Conservation (phyloP, 345 rosid genomes). For the Trapa incisa region DNA sequence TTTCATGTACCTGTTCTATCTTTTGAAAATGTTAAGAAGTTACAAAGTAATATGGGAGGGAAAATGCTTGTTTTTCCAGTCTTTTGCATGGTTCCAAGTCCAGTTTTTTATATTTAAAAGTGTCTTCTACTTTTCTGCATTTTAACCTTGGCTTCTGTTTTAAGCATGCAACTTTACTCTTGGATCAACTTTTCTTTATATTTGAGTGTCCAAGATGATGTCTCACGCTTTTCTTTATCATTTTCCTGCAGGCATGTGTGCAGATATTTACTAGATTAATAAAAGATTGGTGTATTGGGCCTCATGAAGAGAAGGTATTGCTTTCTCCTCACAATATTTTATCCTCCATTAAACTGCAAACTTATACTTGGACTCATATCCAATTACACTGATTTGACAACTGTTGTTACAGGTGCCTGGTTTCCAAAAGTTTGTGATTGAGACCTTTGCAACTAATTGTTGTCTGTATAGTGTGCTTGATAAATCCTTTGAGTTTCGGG, state of each 20-base stretch:
- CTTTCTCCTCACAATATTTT: neutral
- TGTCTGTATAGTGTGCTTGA: slow-evolving; percentile 80
- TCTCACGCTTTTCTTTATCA: slow-evolving; percentile 4
- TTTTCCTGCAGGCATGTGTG: slow-evolving; percentile 54
- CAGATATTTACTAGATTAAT: slow-evolving; percentile 81
- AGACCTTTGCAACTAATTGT: slow-evolving; percentile 62
- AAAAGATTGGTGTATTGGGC: slow-evolving; percentile 74
- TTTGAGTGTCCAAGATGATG: neutral
- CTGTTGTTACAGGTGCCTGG: slow-evolving; percentile 55
- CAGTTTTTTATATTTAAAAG: neutral
- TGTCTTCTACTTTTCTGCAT: neutral
- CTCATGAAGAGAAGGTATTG: slow-evolving; percentile 59
- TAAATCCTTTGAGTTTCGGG: slow-evolving; percentile 75
- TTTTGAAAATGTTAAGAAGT: neutral
- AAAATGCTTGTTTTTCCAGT: neutral
- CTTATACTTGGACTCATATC: neutral
- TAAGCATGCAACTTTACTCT: neutral
- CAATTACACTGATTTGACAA: neutral
- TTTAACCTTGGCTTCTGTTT: neutral
- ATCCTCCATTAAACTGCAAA: neutral
- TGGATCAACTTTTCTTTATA: neutral
- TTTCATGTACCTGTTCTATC: neutral
- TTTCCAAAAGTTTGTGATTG: slow-evolving; percentile 60
- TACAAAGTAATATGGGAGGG: neutral
- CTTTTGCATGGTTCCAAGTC: neutral